Evolutionary conservation across 2,329 filamentous ascomycete genomes (phyloP), one percentile per base, ranked within the genome.

Genomic region (Colletotrichum euphorbiae): DNA sequence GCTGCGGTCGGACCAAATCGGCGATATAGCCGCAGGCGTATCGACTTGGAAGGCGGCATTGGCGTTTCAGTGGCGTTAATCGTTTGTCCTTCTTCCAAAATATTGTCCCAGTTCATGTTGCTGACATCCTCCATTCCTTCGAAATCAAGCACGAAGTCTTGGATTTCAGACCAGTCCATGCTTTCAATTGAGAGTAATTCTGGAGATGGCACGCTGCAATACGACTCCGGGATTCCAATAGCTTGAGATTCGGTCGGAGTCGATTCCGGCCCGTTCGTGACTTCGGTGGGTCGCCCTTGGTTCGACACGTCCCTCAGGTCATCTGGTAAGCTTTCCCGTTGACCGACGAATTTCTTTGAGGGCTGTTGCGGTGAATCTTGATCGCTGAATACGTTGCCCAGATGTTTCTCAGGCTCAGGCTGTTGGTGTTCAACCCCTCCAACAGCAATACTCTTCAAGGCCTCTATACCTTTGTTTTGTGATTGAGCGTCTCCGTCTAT

Each of bases 141-240:
- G 15, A 58, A 58, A 36, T 58, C 55, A 12, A 58, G 28, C 15
- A 58, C 55, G 11, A 58, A 38, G 17, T 58, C 55, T 36, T 58
- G 55, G 1, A 58, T 48, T 15, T 36, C 40, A 12, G 55, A 58
- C 55, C 55, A 58, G 55, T 48, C 55, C 55, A 36, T 48, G 3
- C 45, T 24, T 2, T 58, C 55, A 3, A 58, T 19, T 2, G 55
- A 17, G 2, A 58, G 38, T 2, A 58, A 46, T 7, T 58, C 55
- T 3, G 28, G 15, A 0, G 55, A 33, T 1, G 40, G 24, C 1
- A 38, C 36, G 36, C 11, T 13, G 11, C 17, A 6, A 3, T 36
- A 42, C 3, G 28, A 8, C 7, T 36, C 55, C 13, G 28, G 43
- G 3, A 9, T 42, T 17, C n/a, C 50, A 17, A 28, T 8, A 19